phyloP scores from a whole-genome alignment of 2,329 filamentous ascomycete genomes.

The Calonectria montana region DNA sequence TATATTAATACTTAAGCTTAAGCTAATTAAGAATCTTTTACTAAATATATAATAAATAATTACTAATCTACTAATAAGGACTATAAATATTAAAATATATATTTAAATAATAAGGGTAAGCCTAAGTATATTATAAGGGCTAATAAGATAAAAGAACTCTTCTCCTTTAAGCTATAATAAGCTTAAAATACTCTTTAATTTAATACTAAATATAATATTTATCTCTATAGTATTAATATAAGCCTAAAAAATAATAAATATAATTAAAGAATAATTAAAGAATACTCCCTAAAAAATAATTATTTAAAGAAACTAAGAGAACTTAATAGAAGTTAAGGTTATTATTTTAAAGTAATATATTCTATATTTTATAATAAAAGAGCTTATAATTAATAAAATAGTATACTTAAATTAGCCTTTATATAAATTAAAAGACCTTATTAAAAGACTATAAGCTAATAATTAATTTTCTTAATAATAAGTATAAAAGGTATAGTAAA shows the following conservation, averaged over 20 bases:
- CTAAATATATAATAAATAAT: not conserved
- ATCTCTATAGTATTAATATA: not conserved
- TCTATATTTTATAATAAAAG: constrained; percentile 8
- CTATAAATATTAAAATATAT: not conserved
- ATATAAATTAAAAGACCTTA: not conserved
- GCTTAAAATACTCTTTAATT: not conserved
- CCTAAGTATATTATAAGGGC: no score
- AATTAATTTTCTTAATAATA: constrained; percentile 5
- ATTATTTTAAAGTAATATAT: constrained; percentile 9
- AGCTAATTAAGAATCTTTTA: not conserved
- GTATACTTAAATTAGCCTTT: constrained; percentile 1
- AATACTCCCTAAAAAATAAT: not conserved
- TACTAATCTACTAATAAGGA: not conserved
- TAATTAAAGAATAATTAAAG: not conserved
- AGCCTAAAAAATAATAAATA: not conserved
- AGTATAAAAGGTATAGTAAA: not conserved
- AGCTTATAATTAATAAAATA: constrained; percentile 1
- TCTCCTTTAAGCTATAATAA: not conserved
- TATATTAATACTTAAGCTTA: not conserved
- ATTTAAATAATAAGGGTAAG: not conserved
- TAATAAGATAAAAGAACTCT: not conserved
- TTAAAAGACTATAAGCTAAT: not conserved
- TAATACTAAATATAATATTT: not conserved
- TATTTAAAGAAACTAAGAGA: not conserved
- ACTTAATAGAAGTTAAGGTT: not conserved